These are phyloP conservation scores for Aspergillus terreus DNA, from an alignment of 2,329 filamentous ascomycete genomes.

Conservation along the genomic window DNA sequence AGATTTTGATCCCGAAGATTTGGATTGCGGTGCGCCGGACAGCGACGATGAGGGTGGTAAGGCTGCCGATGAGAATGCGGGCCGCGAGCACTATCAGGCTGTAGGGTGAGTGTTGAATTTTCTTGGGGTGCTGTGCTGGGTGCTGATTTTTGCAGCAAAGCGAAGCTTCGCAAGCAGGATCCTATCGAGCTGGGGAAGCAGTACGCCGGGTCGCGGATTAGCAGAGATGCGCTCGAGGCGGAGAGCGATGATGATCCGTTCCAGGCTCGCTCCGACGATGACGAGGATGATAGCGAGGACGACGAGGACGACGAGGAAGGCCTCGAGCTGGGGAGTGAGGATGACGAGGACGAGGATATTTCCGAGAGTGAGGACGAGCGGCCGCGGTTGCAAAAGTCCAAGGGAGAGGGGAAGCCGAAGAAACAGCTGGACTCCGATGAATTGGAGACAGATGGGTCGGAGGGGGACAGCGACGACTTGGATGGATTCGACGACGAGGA, in stretches of 20 bases:
- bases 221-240: conserved; percentile 62
- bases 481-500: conserved; percentile 23
- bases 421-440: conserved; percentile 16
- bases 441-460: conserved; percentile 21
- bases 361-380: conserved; percentile 16
- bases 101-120: conserved; percentile 56
- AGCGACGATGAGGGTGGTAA: conserved; percentile 54
- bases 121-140: conserved; percentile 1
- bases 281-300: conserved; percentile 28
- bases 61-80: conserved; percentile 47
- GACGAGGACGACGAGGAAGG: conserved; percentile 18
- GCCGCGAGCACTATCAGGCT: conserved; percentile 80
- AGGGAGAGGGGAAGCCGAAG: conserved; percentile 9
- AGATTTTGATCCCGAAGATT: conserved; percentile 80
- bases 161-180: conserved; percentile 73
- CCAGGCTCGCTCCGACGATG: conserved; percentile 33
- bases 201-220: conserved; percentile 75
- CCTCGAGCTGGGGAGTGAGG: conserved; percentile 22
- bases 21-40: conserved; percentile 54
- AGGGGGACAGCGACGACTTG: conserved; percentile 24
- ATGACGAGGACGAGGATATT: conserved; percentile 21
- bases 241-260: conserved; percentile 50
- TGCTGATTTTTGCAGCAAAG: conserved; percentile 56
- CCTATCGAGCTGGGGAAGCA: conserved; percentile 67
- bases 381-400: conserved; percentile 3